These are phyloP conservation scores for Plectosphaerella plurivora DNA, from an alignment of 2,329 filamentous ascomycete species.

Conservation along the genomic window DNA sequence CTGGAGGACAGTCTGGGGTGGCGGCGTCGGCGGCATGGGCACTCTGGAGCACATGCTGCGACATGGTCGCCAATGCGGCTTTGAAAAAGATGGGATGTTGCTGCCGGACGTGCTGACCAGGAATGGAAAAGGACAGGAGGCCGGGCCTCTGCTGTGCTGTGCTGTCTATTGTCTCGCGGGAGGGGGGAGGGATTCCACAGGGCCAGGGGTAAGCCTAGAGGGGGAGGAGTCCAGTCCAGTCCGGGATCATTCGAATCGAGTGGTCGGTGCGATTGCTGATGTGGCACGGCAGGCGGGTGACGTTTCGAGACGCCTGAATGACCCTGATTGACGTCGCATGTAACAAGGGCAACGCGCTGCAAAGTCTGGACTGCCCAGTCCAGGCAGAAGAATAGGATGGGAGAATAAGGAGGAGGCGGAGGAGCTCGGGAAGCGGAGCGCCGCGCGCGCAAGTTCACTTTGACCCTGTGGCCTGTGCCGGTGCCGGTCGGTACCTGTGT, in stretches of 20 bases:
- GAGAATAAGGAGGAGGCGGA: too few relatives aligned
- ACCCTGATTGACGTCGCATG: constrained; percentile 46
- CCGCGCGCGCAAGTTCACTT: too few relatives aligned
- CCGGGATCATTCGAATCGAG: neutral
- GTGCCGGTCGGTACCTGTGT: too few relatives aligned
- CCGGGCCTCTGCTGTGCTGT: too few relatives aligned
- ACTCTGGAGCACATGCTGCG: constrained; percentile 45
- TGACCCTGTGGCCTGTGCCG: too few relatives aligned
- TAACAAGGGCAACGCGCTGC: constrained; percentile 12
- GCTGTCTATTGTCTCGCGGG: neutral
- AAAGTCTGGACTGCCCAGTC: too few relatives aligned
- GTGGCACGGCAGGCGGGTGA: constrained; percentile 18
- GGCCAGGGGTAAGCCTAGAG: constrained; percentile 5
- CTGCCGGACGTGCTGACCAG: too few relatives aligned
- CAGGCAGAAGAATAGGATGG: too few relatives aligned
- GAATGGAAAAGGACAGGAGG: too few relatives aligned
- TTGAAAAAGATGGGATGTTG: constrained; percentile 11
- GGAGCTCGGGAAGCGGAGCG: too few relatives aligned
- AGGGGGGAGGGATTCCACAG: constrained; percentile 10
- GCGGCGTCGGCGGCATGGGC: constrained; percentile 22
- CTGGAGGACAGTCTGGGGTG: constrained; percentile 9
- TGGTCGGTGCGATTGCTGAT: neutral
- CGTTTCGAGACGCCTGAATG: constrained; percentile 31
- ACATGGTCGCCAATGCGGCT: constrained; percentile 44
- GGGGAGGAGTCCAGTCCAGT: too few relatives aligned